Percentiles rank a stretch among this genome's conserved stretches.
These are phyloP conservation scores for Musa acuminata DNA, from an alignment of 176 grass and related monocot genomes.

Conservation along the genomic window DNA sequence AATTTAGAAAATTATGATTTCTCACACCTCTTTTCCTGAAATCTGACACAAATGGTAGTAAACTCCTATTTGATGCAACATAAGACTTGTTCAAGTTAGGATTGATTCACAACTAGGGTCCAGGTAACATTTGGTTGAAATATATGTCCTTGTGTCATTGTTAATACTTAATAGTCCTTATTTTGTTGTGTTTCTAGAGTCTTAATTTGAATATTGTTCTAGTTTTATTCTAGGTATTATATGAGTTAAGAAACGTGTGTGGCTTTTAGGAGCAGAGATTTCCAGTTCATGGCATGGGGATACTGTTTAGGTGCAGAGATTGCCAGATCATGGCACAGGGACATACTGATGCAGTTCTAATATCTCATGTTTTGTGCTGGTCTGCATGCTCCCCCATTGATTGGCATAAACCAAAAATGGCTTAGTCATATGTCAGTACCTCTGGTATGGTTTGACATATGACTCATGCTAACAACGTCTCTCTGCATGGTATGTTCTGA, in stretches of 20 bases:
- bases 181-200: not conserved
- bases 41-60: too few relatives aligned
- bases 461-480: not conserved
- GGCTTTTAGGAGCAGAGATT: too few relatives aligned
- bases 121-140: not conserved
- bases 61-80: not conserved
- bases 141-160: not conserved
- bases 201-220: not conserved
- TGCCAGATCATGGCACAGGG: not conserved
- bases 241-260: too few relatives aligned
- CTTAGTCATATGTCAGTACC: too few relatives aligned
- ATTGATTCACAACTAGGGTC: not conserved
- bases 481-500: not conserved
- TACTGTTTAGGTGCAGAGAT: not conserved
- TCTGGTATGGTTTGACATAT: too few relatives aligned
- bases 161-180: too few relatives aligned
- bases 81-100: not conserved
- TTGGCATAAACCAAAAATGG: not conserved
- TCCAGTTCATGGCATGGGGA: too few relatives aligned
- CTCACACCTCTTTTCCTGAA: not conserved
- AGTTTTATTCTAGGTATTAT: too few relatives aligned
- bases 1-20: not conserved
- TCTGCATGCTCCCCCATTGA: not conserved
- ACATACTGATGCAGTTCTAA: not conserved
- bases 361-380: not conserved